Evolutionary conservation across 305 asterid species (phyloP).

Genomic region (Solanum chacoense): DNA sequence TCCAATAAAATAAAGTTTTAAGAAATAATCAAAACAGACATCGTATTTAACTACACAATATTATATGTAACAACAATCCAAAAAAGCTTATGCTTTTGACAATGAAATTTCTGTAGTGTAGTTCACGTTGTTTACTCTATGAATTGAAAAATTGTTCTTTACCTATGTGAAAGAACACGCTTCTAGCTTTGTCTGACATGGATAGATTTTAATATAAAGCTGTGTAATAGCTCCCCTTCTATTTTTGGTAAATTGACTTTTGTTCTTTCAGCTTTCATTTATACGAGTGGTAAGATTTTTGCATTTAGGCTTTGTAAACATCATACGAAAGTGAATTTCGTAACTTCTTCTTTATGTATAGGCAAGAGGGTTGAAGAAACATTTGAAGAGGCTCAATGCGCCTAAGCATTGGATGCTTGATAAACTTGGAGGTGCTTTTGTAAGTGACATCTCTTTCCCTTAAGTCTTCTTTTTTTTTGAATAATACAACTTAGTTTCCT

Average conservation of each 20-base stretch:
- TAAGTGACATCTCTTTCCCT: background rate
- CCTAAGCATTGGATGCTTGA: constrained; percentile 11
- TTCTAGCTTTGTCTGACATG: background rate
- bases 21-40: background rate
- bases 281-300: background rate
- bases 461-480: background rate
- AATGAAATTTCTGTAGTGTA: background rate
- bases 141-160: background rate
- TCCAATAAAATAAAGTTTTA: background rate
- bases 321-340: background rate
- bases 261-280: background rate
- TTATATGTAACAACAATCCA: background rate
- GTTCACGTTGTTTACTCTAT: background rate
- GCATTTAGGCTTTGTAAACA: background rate
- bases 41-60: background rate
- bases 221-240: background rate
- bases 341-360: background rate
- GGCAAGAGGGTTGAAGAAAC: constrained; percentile 11
- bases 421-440: constrained; percentile 6
- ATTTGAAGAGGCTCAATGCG: constrained; percentile 10
- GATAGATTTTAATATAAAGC: background rate
- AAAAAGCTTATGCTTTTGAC: background rate
- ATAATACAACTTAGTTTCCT: background rate
- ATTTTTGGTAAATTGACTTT: background rate
- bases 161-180: background rate